A percentile compares a stretch with the other conserved stretches of the same genome.
These are phyloP conservation scores for Debaryomyces hansenii DNA, from an alignment of 805 yeast genomes.

Conservation along the genomic window DNA sequence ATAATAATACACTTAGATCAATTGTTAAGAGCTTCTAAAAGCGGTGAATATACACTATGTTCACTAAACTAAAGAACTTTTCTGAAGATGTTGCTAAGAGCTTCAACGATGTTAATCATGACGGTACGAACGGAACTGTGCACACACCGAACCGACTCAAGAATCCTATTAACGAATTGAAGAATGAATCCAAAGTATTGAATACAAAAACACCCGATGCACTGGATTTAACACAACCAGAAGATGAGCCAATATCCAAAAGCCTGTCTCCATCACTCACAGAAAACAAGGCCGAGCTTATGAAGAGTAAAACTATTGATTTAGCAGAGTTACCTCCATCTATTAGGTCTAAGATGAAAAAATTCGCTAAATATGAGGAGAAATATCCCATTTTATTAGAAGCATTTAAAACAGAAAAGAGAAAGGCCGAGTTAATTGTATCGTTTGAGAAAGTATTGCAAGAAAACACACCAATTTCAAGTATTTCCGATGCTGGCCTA, in stretches of 20 bases:
- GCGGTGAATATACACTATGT: constrained; percentile 22
- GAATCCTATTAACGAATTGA: constrained; percentile 29
- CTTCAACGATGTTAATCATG: constrained; percentile 33
- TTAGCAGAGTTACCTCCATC: constrained; percentile 54
- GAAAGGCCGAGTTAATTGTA: constrained; percentile 57
- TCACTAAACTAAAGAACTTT: constrained; percentile 40
- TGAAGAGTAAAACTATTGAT: constrained; percentile 16
- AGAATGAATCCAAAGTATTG: constrained; percentile 34
- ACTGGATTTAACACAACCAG: constrained; percentile 46
- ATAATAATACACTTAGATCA: no score
- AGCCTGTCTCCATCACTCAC: not conserved
- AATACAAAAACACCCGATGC: constrained; percentile 49
- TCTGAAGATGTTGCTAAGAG: constrained; percentile 48
- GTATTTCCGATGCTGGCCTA: constrained; percentile 69
- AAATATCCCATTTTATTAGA: constrained; percentile 83
- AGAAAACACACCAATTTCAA: constrained; percentile 79
- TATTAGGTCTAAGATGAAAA: constrained; percentile 61
- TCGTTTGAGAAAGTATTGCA: constrained; percentile 67
- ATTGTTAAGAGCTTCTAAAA: not conserved
- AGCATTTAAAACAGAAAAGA: constrained; percentile 82
- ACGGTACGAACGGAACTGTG: constrained; percentile 5
- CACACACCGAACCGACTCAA: constrained; percentile 3
- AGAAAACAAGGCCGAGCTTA: constrained; percentile 9
- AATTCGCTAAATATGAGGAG: constrained; percentile 83
- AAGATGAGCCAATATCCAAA: constrained; percentile 31